Percentiles rank a stretch among this genome's conserved stretches.
phyloP scores from a whole-genome alignment of 768 basidiomycete genomes.

The Boletus vermiculosoides region DNA sequence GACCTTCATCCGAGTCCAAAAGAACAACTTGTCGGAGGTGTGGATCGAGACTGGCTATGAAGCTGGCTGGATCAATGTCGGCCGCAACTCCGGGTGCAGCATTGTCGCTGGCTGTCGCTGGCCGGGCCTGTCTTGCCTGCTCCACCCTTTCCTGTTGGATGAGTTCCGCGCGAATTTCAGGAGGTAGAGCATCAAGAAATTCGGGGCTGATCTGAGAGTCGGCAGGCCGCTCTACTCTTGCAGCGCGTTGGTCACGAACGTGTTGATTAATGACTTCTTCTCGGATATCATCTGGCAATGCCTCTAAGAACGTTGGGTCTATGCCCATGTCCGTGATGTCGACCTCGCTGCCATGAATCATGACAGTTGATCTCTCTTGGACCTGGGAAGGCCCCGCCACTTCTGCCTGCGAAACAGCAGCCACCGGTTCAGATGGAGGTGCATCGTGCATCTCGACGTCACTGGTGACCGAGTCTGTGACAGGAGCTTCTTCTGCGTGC shows the following conservation, averaged over 20 bases:
- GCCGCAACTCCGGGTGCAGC: constrained; percentile 43
- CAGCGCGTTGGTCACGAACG: constrained; percentile 84
- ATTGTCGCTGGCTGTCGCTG: constrained; percentile 31
- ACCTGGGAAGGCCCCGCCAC: constrained; percentile 35
- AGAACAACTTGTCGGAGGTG: constrained; percentile 88
- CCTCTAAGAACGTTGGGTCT: constrained; percentile 96
- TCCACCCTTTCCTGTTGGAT: constrained; percentile 93
- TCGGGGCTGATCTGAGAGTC: constrained; percentile 92
- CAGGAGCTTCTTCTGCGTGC: constrained; percentile 16
- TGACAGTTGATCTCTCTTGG: constrained; percentile 76
- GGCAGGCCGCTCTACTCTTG: constrained; percentile 66
- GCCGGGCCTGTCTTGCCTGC: constrained; percentile 54
- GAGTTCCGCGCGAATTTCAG: constrained; percentile 95
- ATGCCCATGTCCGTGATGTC: constrained; percentile 99
- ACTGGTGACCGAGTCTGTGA: constrained; percentile 32
- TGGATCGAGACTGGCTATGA: constrained; percentile 91
- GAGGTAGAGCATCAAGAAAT: constrained; percentile 94
- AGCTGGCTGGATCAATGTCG: constrained; percentile 86
- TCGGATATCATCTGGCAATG: constrained; percentile 96
- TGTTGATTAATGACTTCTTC: constrained; percentile 98
- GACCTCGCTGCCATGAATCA: constrained; percentile 88
- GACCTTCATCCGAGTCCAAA: constrained; percentile 83
- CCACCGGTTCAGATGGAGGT: constrained; percentile 20
- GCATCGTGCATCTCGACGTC: constrained; percentile 56
- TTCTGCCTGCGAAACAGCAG: constrained; percentile 17